Evolutionary conservation across 768 basidiomycete genomes (phyloP).

Genomic region (Rhizopogon roseolus): DNA sequence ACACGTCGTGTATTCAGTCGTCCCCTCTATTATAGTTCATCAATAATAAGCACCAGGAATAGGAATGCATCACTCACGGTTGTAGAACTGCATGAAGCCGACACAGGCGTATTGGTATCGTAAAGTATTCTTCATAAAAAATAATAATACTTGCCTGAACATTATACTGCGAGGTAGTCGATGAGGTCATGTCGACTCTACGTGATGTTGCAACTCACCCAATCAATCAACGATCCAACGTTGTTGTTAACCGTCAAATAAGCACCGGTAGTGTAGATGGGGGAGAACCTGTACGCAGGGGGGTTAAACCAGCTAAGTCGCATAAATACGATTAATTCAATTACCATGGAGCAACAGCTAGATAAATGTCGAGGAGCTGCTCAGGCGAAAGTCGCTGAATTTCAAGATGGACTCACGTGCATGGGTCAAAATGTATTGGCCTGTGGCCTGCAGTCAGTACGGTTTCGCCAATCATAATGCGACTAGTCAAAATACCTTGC

Average conservation of each 20-base stretch:
- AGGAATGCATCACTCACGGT: constrained; percentile 14
- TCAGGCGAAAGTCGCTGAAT: neutral
- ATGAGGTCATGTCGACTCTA: neutral
- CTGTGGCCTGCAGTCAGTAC: neutral
- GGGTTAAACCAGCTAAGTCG: neutral
- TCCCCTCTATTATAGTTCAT: constrained; percentile 24
- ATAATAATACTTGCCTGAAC: constrained; percentile 5
- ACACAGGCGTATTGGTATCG: neutral
- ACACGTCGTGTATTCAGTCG: constrained; percentile 34
- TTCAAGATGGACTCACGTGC: constrained; percentile 31
- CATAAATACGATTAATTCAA: neutral
- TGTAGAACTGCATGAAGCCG: constrained; percentile 36
- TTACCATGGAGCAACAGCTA: constrained; percentile 41
- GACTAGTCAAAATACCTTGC: constrained; percentile 2
- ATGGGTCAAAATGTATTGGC: constrained; percentile 29
- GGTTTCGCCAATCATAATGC: neutral
- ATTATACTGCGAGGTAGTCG: constrained; percentile 8
- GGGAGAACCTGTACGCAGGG: constrained; percentile 27
- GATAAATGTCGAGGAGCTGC: neutral
- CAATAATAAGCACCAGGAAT: neutral
- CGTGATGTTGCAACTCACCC: constrained; percentile 21
- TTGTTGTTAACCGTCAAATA: constrained; percentile 33
- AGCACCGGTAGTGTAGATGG: constrained; percentile 30
- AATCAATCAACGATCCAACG: constrained; percentile 42
- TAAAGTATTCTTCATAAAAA: neutral